Base-by-base conservation (phyloP, 495 filamentous ascomycete genomes). In the Letharia columbiana region DNA sequence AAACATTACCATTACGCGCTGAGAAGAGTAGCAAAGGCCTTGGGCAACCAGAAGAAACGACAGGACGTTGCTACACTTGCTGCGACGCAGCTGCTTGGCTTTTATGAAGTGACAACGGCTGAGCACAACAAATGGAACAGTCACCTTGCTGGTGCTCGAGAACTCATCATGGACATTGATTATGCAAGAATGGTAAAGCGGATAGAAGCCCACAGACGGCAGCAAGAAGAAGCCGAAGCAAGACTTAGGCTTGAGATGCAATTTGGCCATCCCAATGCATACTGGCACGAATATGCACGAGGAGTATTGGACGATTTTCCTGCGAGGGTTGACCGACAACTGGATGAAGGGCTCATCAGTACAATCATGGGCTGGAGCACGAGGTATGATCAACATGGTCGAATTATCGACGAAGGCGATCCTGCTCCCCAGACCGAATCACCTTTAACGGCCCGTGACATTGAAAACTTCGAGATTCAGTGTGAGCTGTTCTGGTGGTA, bases 401-500 rank as follows among this genome's bases (percentile, higher is more conserved):
- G 71, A 41, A 70, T 82, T 42, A 57, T 63, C 58, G 77, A 81
- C 42, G 71, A 74, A 31, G 63, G 61, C 18, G 47, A 64, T 28
- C 37, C 61, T 20, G 18, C 50, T 23, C 71, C 70, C 59, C 71
- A 75, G 56, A 72, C 67, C 57, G 73, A 75, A 59, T 72, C 69
- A 41, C 71, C 75, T n/a, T 85, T 88, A 52, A 84, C 85, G 5
- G 80, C 84, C 28, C 88, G 86, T 64, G 91, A 94, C 60, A 81
- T 92, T 60, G 89, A 92, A 67, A 83, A 78, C 35, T 95, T 89
- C 71, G 86, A 91, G 72, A 84, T 89, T 47, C 83, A 95, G 62
- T 84, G 88, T 63, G 94, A 98, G 76, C 79, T 98, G 40, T 96
- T 89, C 77, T 98, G 94, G 94, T 98, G 91, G 91, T 98, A 89